Conservation (phyloP, 306 rosid genomes). For the Cotoneaster glaucophyllus region DNA sequence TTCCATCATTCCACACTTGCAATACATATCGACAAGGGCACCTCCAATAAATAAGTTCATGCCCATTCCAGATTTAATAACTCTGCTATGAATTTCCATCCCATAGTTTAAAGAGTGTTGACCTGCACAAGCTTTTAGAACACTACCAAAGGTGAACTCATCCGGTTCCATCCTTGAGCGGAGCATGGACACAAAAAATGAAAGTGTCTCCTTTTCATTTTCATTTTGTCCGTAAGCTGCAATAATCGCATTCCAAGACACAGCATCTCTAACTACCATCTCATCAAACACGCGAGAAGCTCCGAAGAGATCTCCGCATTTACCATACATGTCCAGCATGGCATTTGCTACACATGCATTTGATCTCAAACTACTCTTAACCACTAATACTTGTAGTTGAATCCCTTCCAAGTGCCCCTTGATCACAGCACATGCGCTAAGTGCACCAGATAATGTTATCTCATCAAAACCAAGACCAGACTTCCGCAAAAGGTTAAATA, state of each 20-base stretch:
- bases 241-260: slow-evolving; percentile 80
- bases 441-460: not conserved
- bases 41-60: not conserved
- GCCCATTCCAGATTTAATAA: not conserved
- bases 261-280: slow-evolving; percentile 7
- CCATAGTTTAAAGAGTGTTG: not conserved
- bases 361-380: slow-evolving; percentile 10
- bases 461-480: slow-evolving; percentile 43
- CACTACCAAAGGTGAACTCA: not conserved
- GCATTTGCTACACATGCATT: slow-evolving; percentile 73
- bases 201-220: slow-evolving; percentile 41
- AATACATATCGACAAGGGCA: not conserved
- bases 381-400: not conserved
- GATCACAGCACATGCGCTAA: not conserved
- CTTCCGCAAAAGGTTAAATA: slow-evolving; percentile 46
- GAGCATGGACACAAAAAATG: slow-evolving; percentile 55
- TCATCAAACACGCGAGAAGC: not conserved
- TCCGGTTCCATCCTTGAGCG: not conserved
- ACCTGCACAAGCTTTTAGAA: not conserved
- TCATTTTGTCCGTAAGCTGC: slow-evolving; percentile 68
- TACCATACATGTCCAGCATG: slow-evolving; percentile 74
- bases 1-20: slow-evolving; percentile 18
- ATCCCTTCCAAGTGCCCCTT: not conserved
- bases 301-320: slow-evolving; percentile 42
- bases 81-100: not conserved